phyloP scores from a whole-genome alignment of 805 yeast genomes.

The Saturnispora halmiae region DNA sequence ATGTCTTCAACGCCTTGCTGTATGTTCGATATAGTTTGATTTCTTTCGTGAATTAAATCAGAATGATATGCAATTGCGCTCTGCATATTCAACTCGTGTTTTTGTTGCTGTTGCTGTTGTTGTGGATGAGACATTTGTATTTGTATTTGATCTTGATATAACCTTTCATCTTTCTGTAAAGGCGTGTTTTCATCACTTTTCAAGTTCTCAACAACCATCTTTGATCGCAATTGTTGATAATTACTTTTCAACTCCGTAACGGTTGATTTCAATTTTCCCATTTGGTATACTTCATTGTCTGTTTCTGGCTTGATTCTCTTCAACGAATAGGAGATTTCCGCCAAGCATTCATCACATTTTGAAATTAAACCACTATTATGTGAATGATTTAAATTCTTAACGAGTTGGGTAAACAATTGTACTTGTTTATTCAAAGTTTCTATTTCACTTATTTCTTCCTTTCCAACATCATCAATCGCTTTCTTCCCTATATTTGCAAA shows the following conservation, averaged over 20 bases:
- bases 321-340: neutral
- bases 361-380: neutral
- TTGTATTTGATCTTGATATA: conserved; percentile 3
- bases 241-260: neutral
- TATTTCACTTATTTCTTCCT: neutral
- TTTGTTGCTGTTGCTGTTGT: too few species aligned
- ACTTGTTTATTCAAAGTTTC: neutral
- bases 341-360: neutral
- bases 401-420: neutral
- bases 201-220: neutral
- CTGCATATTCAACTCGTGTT: too few species aligned
- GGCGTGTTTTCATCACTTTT: neutral
- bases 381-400: neutral
- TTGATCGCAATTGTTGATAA: neutral
- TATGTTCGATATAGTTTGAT: conserved; percentile 60
- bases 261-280: neutral
- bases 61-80: conserved; percentile 57
- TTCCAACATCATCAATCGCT: too few species aligned
- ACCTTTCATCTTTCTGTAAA: neutral
- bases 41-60: conserved; percentile 60
- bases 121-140: too few species aligned
- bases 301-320: neutral
- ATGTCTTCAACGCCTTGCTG: conserved; percentile 77
- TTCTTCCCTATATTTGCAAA: neutral
- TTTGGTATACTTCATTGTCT: neutral